phyloP scores from a whole-genome alignment of 441 rosid species.

The Erodium moschatum region DNA sequence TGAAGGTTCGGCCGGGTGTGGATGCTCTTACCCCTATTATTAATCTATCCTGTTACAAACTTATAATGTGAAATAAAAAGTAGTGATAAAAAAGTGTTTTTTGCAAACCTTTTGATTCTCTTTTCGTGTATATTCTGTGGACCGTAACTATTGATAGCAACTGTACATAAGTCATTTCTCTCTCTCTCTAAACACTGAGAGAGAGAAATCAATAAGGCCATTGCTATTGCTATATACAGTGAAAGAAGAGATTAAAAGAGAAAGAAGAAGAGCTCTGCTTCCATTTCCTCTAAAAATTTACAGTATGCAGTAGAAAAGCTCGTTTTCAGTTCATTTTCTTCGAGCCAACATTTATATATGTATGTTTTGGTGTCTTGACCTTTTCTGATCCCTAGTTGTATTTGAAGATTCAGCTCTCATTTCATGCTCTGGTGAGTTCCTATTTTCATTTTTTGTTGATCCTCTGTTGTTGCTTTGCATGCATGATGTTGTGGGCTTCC shows the following conservation, averaged over 20 bases:
- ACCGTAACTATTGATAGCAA: slow-evolving; percentile 7
- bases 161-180: slow-evolving; percentile 14
- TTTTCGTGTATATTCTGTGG: slow-evolving; percentile 16
- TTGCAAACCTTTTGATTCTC: neutral
- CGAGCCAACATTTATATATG: neutral
- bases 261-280: neutral
- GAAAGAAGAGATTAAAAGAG: slow-evolving; percentile 5
- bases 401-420: neutral
- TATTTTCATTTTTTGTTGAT: too few species aligned
- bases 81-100: neutral
- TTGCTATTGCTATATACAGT: neutral
- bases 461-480: too few species aligned
- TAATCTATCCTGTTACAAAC: too few species aligned
- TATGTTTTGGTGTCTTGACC: neutral
- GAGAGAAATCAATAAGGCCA: neutral
- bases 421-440: neutral
- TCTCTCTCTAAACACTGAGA: neutral
- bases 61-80: neutral
- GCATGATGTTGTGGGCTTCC: neutral
- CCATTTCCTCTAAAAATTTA: neutral
- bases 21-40: too few species aligned
- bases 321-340: slow-evolving; percentile 4
- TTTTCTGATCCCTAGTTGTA: neutral
- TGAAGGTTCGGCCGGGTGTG: too few species aligned
- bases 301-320: neutral